Percentiles rank a stretch among this genome's conserved stretches.
These are phyloP conservation scores for Suhomyces panamericanus DNA, from an alignment of 1,139 yeast genomes.

Conservation along the genomic window DNA sequence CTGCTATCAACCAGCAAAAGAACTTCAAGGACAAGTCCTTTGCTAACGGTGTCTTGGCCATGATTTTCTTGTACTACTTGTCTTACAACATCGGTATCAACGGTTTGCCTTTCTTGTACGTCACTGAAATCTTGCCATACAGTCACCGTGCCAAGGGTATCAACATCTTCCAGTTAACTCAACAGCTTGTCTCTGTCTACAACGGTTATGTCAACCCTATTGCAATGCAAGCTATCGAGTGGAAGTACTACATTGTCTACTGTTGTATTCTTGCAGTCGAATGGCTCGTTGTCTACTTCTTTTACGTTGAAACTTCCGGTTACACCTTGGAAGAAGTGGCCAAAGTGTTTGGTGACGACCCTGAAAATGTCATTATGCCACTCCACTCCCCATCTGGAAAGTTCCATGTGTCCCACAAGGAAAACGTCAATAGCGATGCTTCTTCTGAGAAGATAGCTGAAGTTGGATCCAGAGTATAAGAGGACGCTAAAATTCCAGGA, in stretches of 20 bases:
- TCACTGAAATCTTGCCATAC: constrained; percentile 48
- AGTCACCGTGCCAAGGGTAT: constrained; percentile 48
- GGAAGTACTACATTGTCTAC: constrained; percentile 62
- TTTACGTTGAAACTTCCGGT: constrained; percentile 53
- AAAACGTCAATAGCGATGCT: background rate
- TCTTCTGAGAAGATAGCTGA: constrained; percentile 4
- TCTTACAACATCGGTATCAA: constrained; percentile 42
- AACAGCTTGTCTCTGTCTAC: constrained; percentile 28
- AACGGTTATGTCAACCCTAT: constrained; percentile 57
- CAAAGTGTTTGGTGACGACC: constrained; percentile 45
- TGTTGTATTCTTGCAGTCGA: constrained; percentile 42
- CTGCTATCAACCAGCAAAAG: constrained; percentile 40
- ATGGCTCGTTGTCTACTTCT: constrained; percentile 38
- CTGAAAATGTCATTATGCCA: constrained; percentile 13
- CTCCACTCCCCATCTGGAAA: constrained; percentile 6
- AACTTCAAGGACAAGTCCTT: constrained; percentile 32
- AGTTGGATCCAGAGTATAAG: constrained; percentile 2
- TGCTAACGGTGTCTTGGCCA: constrained; percentile 48
- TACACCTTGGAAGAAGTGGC: constrained; percentile 57
- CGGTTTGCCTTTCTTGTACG: constrained; percentile 40
- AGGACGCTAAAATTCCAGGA: background rate
- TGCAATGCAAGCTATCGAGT: constrained; percentile 57
- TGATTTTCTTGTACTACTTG: constrained; percentile 44
- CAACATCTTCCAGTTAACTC: constrained; percentile 31
- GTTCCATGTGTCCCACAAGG: constrained; percentile 7